Evolutionary conservation across 208 protist genomes (phyloP).

Genomic region (Histomonas meleagridis): DNA sequence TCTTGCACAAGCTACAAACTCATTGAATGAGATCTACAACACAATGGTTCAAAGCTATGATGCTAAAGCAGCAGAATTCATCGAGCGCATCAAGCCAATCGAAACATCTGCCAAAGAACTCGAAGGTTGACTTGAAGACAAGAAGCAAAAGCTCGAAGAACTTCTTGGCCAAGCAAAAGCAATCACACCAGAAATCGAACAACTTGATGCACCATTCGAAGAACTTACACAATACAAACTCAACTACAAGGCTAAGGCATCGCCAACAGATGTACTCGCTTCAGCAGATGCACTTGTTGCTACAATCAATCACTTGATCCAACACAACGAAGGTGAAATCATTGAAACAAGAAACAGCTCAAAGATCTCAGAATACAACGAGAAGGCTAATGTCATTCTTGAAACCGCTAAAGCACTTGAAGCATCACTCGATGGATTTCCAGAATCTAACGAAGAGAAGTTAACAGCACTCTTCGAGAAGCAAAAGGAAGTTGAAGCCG

Average conservation of each 20-base stretch:
- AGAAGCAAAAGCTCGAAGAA: background rate
- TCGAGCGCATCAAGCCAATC: background rate
- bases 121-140: background rate
- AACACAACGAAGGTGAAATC: background rate
- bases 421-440: background rate
- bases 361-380: background rate
- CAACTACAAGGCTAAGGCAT: background rate
- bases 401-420: background rate
- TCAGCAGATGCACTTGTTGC: background rate
- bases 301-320: background rate
- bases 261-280: background rate
- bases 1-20: background rate
- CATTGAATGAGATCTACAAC: background rate
- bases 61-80: background rate
- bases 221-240: background rate
- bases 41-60: background rate
- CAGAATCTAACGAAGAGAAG: background rate
- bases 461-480: too few relatives aligned
- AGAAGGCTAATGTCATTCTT: background rate
- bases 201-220: background rate
- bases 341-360: background rate
- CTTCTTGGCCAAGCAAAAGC: background rate
- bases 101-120: background rate
- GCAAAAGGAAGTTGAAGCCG: background rate
- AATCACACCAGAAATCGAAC: background rate